Evolutionary conservation across 129 eudicot species (phyloP), one percentile per base, ranked within the genome.

Genomic region (Flaveria sonorensis): DNA sequence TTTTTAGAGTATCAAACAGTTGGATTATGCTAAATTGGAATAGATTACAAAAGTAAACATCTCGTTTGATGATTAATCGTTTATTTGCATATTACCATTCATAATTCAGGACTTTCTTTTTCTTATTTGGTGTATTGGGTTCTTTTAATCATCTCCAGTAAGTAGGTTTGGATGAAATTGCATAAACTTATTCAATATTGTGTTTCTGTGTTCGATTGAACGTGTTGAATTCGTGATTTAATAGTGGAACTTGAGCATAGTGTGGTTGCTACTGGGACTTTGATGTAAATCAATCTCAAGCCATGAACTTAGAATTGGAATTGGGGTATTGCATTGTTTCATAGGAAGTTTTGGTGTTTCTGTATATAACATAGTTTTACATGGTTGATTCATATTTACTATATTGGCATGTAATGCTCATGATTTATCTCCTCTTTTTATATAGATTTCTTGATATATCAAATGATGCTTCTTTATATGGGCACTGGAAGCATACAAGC

Each of bases 401-500:
- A 76, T 13, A 6, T 64, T 65, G 51, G 43, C 8, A 2, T 19
- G 52, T 24, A 20, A 59, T 60, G 48, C 6, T 60, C 55, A 81
- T 75, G 75, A 39, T 14, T 19, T 16, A 46, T 16, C 19, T 59
- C 64, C 42, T 78, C 16, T 70, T 75, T 62, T 78, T 28, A 7
- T 57, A 65, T 81, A 94, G 98, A 83, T 95, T 95, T 72, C 89
- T 95, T 61, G 99, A 95, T 85, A 77, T 91, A 84, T 86, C 89
- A 74, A 89, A 91, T 56, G 99, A 95, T 53, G 96, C 97, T 62
- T 97, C 99, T 67, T 82, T 88, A 71, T 86, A 76, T 88, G 97
- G 93, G 24, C 89, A 91, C 45, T 84, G 96, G 86, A 91, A 86
- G 86, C 90, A 85, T 60, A 85, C 97, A 81, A 83, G 85, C 83